Evolutionary conservation across 768 basidiomycete species (phyloP).

Genomic region (Tricholoma sp.): DNA sequence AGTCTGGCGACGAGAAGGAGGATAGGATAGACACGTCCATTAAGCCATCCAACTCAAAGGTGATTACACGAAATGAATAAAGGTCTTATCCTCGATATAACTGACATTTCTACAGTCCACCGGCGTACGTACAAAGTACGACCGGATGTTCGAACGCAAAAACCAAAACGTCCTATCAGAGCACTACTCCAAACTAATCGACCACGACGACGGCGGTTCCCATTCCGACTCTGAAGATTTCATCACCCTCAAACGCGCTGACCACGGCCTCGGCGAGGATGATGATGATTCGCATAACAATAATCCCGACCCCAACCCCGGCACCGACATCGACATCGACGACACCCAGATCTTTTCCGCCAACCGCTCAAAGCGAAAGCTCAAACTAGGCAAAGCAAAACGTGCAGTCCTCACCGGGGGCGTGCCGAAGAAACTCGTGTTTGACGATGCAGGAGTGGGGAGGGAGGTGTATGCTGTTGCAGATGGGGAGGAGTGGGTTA

Average conservation of each 20-base stretch:
- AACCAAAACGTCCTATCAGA: slow-evolving; percentile 90
- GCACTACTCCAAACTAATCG: slow-evolving; percentile 86
- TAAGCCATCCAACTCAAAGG: slow-evolving; percentile 40
- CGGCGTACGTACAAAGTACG: slow-evolving; percentile 85
- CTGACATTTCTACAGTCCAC: slow-evolving; percentile 17
- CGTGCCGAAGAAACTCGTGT: slow-evolving; percentile 69
- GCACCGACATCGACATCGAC: slow-evolving; percentile 45
- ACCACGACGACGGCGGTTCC: slow-evolving; percentile 43
- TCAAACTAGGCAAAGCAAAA: slow-evolving; percentile 68
- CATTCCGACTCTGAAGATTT: slow-evolving; percentile 59
- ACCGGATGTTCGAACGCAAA: slow-evolving; percentile 95
- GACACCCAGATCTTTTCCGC: slow-evolving; percentile 26
- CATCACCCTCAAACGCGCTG: slow-evolving; percentile 86
- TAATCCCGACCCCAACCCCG: too few species aligned
- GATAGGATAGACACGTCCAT: slow-evolving; percentile 12
- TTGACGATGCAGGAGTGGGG: slow-evolving; percentile 81
- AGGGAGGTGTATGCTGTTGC: slow-evolving; percentile 84
- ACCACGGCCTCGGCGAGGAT: slow-evolving; percentile 43
- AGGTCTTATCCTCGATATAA: not conserved
- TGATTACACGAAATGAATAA: slow-evolving; percentile 17
- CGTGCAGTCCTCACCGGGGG: slow-evolving; percentile 65
- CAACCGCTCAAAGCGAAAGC: slow-evolving; percentile 83
- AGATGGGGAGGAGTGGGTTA: slow-evolving; percentile 65
- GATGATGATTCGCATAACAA: too few species aligned
- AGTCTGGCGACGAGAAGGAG: not conserved